Evolutionary conservation across 2,329 filamentous ascomycete genomes (phyloP), one percentile per base, ranked within the genome.

Genomic region (Claviceps quebecensis): DNA sequence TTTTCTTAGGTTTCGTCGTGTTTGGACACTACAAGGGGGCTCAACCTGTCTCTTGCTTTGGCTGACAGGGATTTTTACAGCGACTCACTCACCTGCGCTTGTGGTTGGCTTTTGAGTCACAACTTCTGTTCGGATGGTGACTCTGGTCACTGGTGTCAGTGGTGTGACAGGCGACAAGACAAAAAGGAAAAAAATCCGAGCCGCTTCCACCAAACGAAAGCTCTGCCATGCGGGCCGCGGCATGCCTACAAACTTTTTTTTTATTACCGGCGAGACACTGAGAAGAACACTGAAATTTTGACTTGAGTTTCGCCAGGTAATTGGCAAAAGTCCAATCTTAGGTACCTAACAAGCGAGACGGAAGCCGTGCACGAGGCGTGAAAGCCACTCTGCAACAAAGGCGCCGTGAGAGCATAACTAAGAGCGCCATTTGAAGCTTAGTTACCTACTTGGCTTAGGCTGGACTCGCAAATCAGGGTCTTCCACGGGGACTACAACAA

Each of bases 401-500:
- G 29, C 29, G 34, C 37, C 34, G 19, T 19, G 26, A 38, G 23
- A 43, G 37, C 50, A 44, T 17, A 44, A 44, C 41, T 14, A 29
- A 38, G 46, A 49, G 19, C 50, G 51, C 51, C 51, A 52, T 45
- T 34, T 36, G 47, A 52, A 52, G 41, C 47, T 49, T 45, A 41
- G 29, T 26, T 16, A 26, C 19, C 41, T 23, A 44, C 41, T 37
- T 19, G 45, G 29, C 45, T 37, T 45, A 34, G 16, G 23, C 43
- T 16, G 19, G 40, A 17, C 41, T 44, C 7, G 41, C 41, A 47
- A 47, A 22, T 47, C 43, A 48, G 45, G 47, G 52, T 40, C 50
- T 47, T 47, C 17, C 37, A 51, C 49, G 13, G 50, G n/a, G 43
- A 45, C 43, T 23, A 45, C 14, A 23, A 16, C 5, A 29, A 50